phyloP scores from a whole-genome alignment of 2,329 filamentous ascomycete genomes.

The Alternaria novae-zelandiae region DNA sequence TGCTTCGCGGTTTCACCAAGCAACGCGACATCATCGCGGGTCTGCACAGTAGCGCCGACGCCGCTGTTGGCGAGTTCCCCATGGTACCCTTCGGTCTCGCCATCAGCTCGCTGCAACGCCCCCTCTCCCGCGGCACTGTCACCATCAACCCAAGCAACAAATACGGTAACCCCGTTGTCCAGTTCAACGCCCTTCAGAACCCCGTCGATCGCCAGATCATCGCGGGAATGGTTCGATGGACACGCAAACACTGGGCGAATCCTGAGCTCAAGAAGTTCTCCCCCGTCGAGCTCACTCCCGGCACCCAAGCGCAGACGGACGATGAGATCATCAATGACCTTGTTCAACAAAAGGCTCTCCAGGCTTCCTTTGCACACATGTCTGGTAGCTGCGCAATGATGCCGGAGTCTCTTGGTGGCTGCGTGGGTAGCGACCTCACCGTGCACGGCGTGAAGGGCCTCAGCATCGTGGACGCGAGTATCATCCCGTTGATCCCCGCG shows the following conservation, averaged over 20 bases:
- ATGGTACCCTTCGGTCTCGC: conserved; percentile 34
- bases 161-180: conserved; percentile 36
- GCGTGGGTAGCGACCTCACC: conserved; percentile 27
- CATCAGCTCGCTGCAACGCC: conserved; percentile 27
- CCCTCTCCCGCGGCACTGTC: conserved; percentile 46
- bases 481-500: conserved; percentile 37
- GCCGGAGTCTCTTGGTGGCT: conserved; percentile 35
- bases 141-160: conserved; percentile 46
- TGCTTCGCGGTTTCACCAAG: conserved; percentile 27
- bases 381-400: conserved; percentile 38
- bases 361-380: conserved; percentile 35
- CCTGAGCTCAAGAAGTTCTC: conserved; percentile 39
- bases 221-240: conserved; percentile 44
- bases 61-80: conserved; percentile 41
- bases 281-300: conserved; percentile 41
- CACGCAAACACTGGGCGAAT: conserved; percentile 42
- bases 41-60: conserved; percentile 27
- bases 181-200: conserved; percentile 45
- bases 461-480: conserved; percentile 42
- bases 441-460: conserved; percentile 36
- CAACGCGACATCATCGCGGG: conserved; percentile 36
- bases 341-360: conserved; percentile 17
- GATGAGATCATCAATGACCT: conserved; percentile 32
- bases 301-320: conserved; percentile 27
- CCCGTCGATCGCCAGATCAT: conserved; percentile 47